phyloP scores from a whole-genome alignment of 106 monocot species.

The Allium fistulosum region DNA sequence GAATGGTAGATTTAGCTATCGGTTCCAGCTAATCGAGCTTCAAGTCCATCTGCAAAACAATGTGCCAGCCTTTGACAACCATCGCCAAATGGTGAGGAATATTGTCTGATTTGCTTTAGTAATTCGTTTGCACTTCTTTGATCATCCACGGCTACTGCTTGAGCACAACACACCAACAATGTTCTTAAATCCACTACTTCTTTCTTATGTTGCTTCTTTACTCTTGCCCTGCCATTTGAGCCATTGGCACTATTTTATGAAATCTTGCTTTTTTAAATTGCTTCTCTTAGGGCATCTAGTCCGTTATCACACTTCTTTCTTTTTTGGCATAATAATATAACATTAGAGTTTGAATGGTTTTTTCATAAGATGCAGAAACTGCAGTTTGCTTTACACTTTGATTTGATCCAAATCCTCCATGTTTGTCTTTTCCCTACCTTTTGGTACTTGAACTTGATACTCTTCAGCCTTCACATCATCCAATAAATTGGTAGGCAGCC shows the following conservation, averaged over 20 bases:
- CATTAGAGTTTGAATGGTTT: constrained; percentile 34
- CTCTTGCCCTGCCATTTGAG: constrained; percentile 21
- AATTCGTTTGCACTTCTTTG: constrained; percentile 45
- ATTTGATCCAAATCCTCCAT: constrained; percentile 39
- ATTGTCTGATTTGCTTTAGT: constrained; percentile 73
- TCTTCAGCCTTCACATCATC: constrained; percentile 11
- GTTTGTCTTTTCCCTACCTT: constrained; percentile 31
- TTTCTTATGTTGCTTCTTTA: constrained; percentile 54
- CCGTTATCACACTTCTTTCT: constrained; percentile 2
- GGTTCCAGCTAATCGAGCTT: constrained; percentile 81
- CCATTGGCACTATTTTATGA: constrained; percentile 19
- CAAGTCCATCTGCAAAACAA: constrained; percentile 70
- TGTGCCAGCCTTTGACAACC: constrained; percentile 71
- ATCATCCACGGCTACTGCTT: constrained; percentile 77
- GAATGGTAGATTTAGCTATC: constrained; percentile 66
- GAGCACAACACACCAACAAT: constrained; percentile 71
- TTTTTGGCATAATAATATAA: constrained; percentile 40
- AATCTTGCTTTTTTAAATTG: constrained; percentile 21
- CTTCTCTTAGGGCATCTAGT: constrained; percentile 18
- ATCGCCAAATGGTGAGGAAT: constrained; percentile 61
- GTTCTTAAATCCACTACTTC: constrained; percentile 67
- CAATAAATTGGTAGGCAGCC: too few species aligned
- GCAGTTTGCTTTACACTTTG: constrained; percentile 58
- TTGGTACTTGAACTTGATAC: not conserved
- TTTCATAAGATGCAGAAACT: constrained; percentile 20